phyloP scores from a whole-genome alignment of 192 early-diverging fungal genomes.

The Coemansia sp. region DNA sequence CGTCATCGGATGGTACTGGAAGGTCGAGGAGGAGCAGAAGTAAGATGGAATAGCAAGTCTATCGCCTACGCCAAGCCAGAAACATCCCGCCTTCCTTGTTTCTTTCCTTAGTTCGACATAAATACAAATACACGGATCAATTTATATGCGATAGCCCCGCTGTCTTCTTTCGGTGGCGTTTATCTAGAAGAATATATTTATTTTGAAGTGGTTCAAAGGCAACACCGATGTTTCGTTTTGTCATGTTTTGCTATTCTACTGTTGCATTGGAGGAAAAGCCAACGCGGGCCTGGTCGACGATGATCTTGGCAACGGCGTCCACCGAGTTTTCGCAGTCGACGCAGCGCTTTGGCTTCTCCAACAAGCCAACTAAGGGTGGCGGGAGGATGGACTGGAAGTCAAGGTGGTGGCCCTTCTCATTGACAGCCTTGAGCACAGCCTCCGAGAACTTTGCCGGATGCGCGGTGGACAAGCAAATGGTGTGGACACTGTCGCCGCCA shows the following conservation, averaged over 20 bases:
- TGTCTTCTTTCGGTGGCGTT: too few species aligned
- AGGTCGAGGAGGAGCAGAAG: slow-evolving; percentile 38
- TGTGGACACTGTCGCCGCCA: slow-evolving; percentile 10
- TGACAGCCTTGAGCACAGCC: slow-evolving; percentile 77
- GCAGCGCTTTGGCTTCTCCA: slow-evolving; percentile 70
- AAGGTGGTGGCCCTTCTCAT: slow-evolving; percentile 49
- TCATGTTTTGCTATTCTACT: not conserved
- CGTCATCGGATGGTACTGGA: slow-evolving; percentile 55
- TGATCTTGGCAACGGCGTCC: slow-evolving; percentile 43
- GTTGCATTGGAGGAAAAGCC: not conserved
- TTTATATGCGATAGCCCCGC: too few species aligned
- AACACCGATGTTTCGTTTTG: not conserved
- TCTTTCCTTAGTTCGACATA: too few species aligned
- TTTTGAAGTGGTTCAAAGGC: not conserved
- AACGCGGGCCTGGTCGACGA: slow-evolving; percentile 16
- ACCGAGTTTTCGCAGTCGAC: slow-evolving; percentile 47
- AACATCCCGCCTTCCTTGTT: too few species aligned
- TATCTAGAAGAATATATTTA: too few species aligned
- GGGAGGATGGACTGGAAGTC: slow-evolving; percentile 64
- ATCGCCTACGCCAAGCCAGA: not conserved
- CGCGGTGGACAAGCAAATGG: slow-evolving; percentile 84
- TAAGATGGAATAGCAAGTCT: slow-evolving; percentile 1
- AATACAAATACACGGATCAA: too few species aligned
- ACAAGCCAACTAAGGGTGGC: slow-evolving; percentile 64
- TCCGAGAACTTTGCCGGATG: slow-evolving; percentile 96